These are phyloP conservation scores for Grifola frondosa DNA, from an alignment of 1,284 basidiomycete genomes.

Conservation along the genomic window DNA sequence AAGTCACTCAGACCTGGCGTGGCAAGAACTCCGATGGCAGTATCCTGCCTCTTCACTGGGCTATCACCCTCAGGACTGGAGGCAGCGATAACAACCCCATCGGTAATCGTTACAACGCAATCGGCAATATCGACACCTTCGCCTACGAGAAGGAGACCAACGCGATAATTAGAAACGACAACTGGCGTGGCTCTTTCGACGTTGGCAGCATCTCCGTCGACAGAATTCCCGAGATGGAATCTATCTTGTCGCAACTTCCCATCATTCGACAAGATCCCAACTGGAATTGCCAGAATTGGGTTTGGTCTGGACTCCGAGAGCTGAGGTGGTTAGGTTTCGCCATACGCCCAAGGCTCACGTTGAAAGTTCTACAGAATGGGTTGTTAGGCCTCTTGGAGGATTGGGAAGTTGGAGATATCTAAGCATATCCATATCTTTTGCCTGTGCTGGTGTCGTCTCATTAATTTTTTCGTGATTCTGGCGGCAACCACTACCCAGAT, in stretches of 20 bases:
- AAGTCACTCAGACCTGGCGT: conserved; percentile 23
- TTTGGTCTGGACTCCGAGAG: conserved; percentile 18
- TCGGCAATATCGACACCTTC: conserved; percentile 24
- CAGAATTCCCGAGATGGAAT: conserved; percentile 14
- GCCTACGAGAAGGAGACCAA: conserved; percentile 14
- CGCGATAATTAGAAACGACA: conserved; percentile 17
- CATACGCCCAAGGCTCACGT: conserved; percentile 14
- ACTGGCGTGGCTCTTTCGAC: conserved; percentile 21
- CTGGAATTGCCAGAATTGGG: conserved; percentile 27
- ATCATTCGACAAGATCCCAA: conserved; percentile 15
- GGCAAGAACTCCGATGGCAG: conserved; percentile 19
- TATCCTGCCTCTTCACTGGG: conserved; percentile 21
- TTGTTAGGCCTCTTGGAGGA: conserved; percentile 21
- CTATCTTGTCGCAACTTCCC: conserved; percentile 17
- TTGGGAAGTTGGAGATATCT: conserved; percentile 24
- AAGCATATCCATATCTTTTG: no score
- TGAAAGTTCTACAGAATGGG: conserved; percentile 10
- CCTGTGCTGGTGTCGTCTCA: no score
- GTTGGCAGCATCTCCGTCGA: conserved; percentile 18
- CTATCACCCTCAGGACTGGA: conserved; percentile 19
- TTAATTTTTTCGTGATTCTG: no score
- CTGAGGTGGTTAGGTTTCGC: conserved; percentile 16
- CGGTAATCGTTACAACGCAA: conserved; percentile 22
- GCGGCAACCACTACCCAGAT: no score
- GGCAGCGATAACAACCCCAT: conserved; percentile 15